These are phyloP conservation scores for Chalciporus piperatus DNA, from an alignment of 768 basidiomycete genomes.

Conservation along the genomic window DNA sequence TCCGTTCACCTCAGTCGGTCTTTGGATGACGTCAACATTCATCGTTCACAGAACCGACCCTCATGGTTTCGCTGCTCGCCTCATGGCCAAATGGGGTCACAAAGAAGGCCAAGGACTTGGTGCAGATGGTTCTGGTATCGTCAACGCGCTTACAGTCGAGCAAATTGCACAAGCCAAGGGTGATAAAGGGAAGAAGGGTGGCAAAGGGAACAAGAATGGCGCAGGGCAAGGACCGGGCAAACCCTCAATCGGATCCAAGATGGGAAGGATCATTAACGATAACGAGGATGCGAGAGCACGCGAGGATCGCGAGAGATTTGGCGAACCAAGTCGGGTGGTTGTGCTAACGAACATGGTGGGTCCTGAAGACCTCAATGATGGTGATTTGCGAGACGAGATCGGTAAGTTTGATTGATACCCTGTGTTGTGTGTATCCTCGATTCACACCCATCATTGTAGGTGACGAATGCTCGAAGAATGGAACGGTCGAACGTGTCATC, in stretches of 20 bases:
- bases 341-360: slow-evolving; percentile 90
- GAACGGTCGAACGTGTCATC: slow-evolving; percentile 87
- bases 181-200: slow-evolving; percentile 37
- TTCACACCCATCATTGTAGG: slow-evolving; percentile 40
- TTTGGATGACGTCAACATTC: not conserved
- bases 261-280: slow-evolving; percentile 88
- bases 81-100: slow-evolving; percentile 98
- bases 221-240: slow-evolving; percentile 36
- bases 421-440: not conserved
- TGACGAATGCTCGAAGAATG: slow-evolving; percentile 89
- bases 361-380: slow-evolving; percentile 80
- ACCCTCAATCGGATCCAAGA: slow-evolving; percentile 53
- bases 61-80: slow-evolving; percentile 73
- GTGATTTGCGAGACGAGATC: slow-evolving; percentile 82
- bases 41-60: slow-evolving; percentile 48
- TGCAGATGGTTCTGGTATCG: slow-evolving; percentile 77
- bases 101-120: slow-evolving; percentile 93
- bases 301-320: slow-evolving; percentile 79
- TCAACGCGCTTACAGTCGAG: slow-evolving; percentile 85
- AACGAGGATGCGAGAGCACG: slow-evolving; percentile 78
- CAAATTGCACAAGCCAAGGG: slow-evolving; percentile 41
- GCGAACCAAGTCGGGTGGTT: slow-evolving; percentile 87
- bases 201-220: slow-evolving; percentile 38
- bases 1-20: not conserved
- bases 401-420: slow-evolving; percentile 44